These are phyloP conservation scores for Poa annua DNA, from an alignment of 176 grass and related monocot species.

Conservation along the genomic window DNA sequence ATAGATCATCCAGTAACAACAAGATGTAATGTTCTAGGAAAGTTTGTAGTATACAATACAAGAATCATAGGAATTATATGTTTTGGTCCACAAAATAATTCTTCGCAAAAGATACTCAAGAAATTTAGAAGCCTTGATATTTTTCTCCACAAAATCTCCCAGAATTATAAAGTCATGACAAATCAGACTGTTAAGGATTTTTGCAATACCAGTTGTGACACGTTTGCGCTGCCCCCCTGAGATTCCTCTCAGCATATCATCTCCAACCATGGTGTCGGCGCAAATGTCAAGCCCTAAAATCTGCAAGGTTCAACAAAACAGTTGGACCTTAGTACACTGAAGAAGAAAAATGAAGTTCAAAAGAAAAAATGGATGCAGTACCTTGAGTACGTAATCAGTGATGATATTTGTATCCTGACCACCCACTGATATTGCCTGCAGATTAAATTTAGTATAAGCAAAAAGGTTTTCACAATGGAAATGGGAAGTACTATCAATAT, in stretches of 20 bases:
- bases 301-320: constrained; percentile 40
- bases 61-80: constrained; percentile 7
- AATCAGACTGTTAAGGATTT: constrained; percentile 4
- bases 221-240: constrained; percentile 67
- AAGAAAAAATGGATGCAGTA: constrained; percentile 31
- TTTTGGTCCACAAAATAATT: neutral
- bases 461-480: neutral
- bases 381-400: constrained; percentile 65
- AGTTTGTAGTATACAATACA: neutral
- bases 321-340: neutral
- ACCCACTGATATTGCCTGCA: constrained; percentile 52
- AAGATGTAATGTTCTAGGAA: constrained; percentile 7
- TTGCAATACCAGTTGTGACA: constrained; percentile 57
- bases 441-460: neutral
- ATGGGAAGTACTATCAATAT: neutral
- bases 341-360: neutral
- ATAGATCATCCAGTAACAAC: constrained; percentile 5
- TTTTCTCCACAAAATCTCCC: no score
- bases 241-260: constrained; percentile 71
- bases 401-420: constrained; percentile 63
- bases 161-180: neutral
- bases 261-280: constrained; percentile 60
- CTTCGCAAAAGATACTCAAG: neutral
- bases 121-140: neutral
- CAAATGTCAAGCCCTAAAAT: constrained; percentile 73